Percentiles rank a stretch among this genome's conserved stretches.
phyloP scores from a whole-genome alignment of 1,284 basidiomycete species.

The Earliella scabrosa region DNA sequence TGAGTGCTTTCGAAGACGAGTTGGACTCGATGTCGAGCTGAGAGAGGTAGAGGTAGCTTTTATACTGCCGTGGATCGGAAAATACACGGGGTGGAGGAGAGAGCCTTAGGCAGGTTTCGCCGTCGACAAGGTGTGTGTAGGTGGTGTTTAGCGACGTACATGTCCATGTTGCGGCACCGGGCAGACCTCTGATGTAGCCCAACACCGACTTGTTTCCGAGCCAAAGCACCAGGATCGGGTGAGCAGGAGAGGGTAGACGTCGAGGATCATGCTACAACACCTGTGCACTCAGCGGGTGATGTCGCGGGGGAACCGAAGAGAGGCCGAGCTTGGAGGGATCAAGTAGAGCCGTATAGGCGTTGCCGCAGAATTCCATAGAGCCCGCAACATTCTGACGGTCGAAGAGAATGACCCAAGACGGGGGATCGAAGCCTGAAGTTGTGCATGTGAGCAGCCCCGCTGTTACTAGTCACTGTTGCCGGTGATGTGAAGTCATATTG shows the following conservation, averaged over 20 bases:
- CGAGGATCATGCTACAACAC: not conserved
- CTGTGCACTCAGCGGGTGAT: not conserved
- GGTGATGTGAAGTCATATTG: slow-evolving; percentile 8
- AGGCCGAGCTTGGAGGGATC: slow-evolving; percentile 5
- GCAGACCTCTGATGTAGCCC: slow-evolving; percentile 1
- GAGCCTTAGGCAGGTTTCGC: slow-evolving; percentile 6
- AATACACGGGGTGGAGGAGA: slow-evolving; percentile 12
- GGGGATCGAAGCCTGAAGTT: not conserved
- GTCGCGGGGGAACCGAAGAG: slow-evolving; percentile 10
- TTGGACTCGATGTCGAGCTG: slow-evolving; percentile 12
- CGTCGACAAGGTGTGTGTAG: not conserved
- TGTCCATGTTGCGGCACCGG: not conserved
- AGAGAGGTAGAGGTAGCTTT: not conserved
- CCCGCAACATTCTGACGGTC: not conserved
- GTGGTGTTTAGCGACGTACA: not conserved
- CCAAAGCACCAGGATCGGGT: not conserved
- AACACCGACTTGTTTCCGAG: slow-evolving; percentile 18
- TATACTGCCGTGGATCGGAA: slow-evolving; percentile 14
- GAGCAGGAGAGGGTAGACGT: not conserved
- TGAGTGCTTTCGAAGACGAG: slow-evolving; percentile 2
- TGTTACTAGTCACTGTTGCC: slow-evolving; percentile 1
- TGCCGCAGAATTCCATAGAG: not conserved
- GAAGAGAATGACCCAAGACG: not conserved
- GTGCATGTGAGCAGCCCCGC: slow-evolving; percentile 15
- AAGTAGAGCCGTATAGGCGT: not conserved